A percentile compares a stretch with the other conserved stretches of the same genome.
These are phyloP conservation scores for Thyridium curvatum DNA, from an alignment of 2,329 filamentous ascomycete species.

Conservation along the genomic window DNA sequence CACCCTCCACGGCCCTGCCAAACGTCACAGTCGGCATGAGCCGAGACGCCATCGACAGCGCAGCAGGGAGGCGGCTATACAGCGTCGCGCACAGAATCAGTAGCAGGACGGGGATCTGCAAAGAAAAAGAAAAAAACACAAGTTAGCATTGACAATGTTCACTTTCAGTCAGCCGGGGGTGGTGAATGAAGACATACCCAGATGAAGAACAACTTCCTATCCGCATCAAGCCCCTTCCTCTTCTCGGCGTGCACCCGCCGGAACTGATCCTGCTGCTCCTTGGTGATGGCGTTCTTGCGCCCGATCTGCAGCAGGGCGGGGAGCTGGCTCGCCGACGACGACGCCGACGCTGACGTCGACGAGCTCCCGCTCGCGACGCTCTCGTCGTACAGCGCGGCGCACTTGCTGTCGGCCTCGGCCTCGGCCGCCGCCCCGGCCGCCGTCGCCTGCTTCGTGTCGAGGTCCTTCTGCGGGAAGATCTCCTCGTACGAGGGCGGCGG, in stretches of 20 bases:
- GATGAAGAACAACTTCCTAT: conserved; percentile 62
- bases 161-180: no score
- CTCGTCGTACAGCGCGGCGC: conserved; percentile 45
- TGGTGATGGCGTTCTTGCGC: conserved; percentile 56
- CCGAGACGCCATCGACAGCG: no score
- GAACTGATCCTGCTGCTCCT: conserved; percentile 59
- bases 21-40: no score
- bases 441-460: conserved; percentile 52
- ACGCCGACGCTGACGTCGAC: conserved; percentile 13
- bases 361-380: conserved; percentile 7
- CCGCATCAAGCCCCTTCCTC: conserved; percentile 56
- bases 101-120: conserved; percentile 7
- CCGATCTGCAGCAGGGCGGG: conserved; percentile 50
- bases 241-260: conserved; percentile 54
- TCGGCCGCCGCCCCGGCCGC: conserved; percentile 52
- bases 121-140: no score
- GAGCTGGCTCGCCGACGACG: conserved; percentile 16
- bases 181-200: conserved; percentile 44
- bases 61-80: conserved; percentile 5
- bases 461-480: conserved; percentile 55
- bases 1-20: no score
- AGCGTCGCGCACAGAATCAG: conserved; percentile 6
- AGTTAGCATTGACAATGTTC: no score
- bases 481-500: conserved; percentile 74
- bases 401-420: conserved; percentile 52